Conservation (phyloP, 371 early-diverging fungal species). For the Mucor circinelloides region DNA sequence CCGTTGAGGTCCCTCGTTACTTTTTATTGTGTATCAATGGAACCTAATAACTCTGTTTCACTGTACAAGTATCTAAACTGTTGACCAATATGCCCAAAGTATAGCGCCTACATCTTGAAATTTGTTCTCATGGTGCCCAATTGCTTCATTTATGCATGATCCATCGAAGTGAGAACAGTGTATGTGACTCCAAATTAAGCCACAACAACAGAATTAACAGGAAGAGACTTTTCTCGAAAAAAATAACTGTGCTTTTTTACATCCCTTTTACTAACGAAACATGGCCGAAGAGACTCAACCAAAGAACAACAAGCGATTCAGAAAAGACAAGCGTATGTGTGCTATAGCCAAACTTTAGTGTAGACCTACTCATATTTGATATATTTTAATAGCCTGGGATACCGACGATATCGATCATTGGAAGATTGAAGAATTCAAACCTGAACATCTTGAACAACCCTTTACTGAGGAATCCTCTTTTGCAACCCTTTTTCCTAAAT, state of each 20-base stretch:
- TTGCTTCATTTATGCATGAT: background rate
- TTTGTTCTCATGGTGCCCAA: background rate
- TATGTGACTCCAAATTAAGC: background rate
- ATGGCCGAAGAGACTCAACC: constrained; percentile 20
- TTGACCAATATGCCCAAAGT: too few relatives aligned
- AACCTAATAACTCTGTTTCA: too few relatives aligned
- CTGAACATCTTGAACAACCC: constrained; percentile 79
- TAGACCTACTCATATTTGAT: background rate
- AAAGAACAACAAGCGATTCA: constrained; percentile 35
- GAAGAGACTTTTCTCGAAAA: background rate
- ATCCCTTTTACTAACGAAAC: background rate
- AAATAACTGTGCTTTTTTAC: background rate
- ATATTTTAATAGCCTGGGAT: constrained; percentile 79
- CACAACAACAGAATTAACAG: background rate
- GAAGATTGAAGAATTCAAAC: constrained; percentile 90
- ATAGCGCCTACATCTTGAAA: background rate
- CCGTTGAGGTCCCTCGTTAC: too few relatives aligned
- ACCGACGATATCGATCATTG: constrained; percentile 94
- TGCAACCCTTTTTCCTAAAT: constrained; percentile 98
- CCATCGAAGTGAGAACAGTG: background rate
- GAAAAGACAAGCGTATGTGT: constrained; percentile 46
- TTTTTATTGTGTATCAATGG: too few relatives aligned
- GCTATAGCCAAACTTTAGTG: background rate
- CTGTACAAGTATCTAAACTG: too few relatives aligned
- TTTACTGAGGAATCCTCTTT: constrained; percentile 97